These are phyloP conservation scores for Phanerochaete sordida DNA, from an alignment of 768 basidiomycete species.

Conservation along the genomic window DNA sequence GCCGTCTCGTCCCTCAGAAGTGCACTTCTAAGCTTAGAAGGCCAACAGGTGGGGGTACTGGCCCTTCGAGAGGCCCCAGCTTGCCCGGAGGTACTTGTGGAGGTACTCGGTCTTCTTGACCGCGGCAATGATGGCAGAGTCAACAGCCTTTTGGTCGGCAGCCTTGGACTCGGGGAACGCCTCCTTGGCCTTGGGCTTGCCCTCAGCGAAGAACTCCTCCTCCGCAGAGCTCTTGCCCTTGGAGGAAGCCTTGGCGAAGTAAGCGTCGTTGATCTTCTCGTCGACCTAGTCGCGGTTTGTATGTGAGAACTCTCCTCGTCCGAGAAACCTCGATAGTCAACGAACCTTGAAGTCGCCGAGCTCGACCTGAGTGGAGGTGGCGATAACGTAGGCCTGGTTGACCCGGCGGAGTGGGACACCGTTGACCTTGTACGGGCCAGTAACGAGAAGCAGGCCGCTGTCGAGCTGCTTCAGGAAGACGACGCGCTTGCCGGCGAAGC, in stretches of 20 bases:
- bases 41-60: slow-evolving; percentile 94
- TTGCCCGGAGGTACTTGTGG: slow-evolving; percentile 87
- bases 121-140: slow-evolving; percentile 73
- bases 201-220: slow-evolving; percentile 95
- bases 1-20: not conserved
- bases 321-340: slow-evolving; percentile 16
- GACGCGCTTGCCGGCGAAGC: slow-evolving; percentile 97
- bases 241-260: slow-evolving; percentile 79
- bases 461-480: slow-evolving; percentile 96
- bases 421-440: slow-evolving; percentile 97
- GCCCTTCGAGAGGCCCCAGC: slow-evolving; percentile 94
- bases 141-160: slow-evolving; percentile 86
- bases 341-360: slow-evolving; percentile 69
- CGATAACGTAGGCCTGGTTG: slow-evolving; percentile 98
- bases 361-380: slow-evolving; percentile 93
- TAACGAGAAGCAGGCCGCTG: slow-evolving; percentile 90
- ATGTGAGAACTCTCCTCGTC: not conserved
- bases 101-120: slow-evolving; percentile 91
- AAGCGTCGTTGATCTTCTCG: slow-evolving; percentile 89
- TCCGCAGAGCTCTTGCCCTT: slow-evolving; percentile 81
- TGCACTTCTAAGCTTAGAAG: slow-evolving; percentile 49
- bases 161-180: slow-evolving; percentile 84
- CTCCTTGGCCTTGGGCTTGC: slow-evolving; percentile 88
- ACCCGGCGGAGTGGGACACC: slow-evolving; percentile 97
- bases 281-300: slow-evolving; percentile 51